These are phyloP conservation scores for Diutina neorugosa DNA, from an alignment of 1,139 yeast genomes.

Conservation along the genomic window DNA sequence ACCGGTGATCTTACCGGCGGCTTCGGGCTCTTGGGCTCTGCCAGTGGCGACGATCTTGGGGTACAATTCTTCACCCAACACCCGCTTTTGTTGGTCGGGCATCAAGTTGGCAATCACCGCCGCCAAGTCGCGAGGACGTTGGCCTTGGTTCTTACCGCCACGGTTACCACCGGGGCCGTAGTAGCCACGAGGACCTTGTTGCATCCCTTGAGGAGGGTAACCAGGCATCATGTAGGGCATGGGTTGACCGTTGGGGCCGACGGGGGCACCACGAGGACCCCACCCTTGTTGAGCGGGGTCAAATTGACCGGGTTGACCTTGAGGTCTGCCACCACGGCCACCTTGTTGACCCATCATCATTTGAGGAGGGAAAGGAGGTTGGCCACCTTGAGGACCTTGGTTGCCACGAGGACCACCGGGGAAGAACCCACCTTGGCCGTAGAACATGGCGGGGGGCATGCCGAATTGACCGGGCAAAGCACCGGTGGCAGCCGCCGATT, in stretches of 20 bases:
- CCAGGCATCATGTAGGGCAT: slow-evolving; percentile 67
- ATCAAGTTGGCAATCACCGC: slow-evolving; percentile 53
- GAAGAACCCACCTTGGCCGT: slow-evolving; percentile 75
- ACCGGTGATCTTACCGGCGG: slow-evolving; percentile 98
- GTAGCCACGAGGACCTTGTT: slow-evolving; percentile 18
- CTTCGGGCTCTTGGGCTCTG: slow-evolving; percentile 76
- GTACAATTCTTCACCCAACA: slow-evolving; percentile 95
- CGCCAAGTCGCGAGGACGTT: slow-evolving; percentile 32
- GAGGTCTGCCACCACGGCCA: background rate
- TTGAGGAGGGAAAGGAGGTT: slow-evolving; percentile 67
- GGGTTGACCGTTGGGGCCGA: slow-evolving; percentile 76
- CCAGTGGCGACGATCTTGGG: slow-evolving; percentile 89
- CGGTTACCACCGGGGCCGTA: slow-evolving; percentile 35
- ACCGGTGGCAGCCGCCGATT: slow-evolving; percentile 79
- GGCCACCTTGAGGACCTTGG: slow-evolving; percentile 13
- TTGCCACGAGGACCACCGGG: slow-evolving; percentile 68
- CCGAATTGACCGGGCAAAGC: slow-evolving; percentile 88
- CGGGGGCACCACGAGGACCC: slow-evolving; percentile 69
- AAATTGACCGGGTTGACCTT: background rate
- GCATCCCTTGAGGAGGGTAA: slow-evolving; percentile 49
- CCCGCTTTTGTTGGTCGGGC: slow-evolving; percentile 90
- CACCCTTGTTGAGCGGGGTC: slow-evolving; percentile 56
- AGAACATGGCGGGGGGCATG: slow-evolving; percentile 80
- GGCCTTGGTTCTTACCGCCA: slow-evolving; percentile 25
- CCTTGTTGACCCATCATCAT: slow-evolving; percentile 69